Conservation (phyloP, 768 basidiomycete genomes). For the Rhizopogon rudus region DNA sequence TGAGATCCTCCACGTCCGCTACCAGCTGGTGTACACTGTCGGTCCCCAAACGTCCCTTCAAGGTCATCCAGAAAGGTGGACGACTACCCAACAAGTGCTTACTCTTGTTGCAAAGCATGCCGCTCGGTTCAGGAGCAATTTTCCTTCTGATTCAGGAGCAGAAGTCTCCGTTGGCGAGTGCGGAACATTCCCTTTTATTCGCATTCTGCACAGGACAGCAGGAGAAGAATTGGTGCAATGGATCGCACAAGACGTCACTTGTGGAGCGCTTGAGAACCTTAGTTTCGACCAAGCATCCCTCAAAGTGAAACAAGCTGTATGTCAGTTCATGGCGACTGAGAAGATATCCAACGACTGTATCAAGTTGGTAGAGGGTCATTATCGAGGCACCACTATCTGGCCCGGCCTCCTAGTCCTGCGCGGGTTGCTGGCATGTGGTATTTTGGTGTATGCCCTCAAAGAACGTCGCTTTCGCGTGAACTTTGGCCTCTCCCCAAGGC, state of each 20-base stretch:
- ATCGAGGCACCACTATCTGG: conserved; percentile 9
- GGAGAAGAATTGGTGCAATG: conserved; percentile 8
- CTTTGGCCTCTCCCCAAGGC: too few relatives aligned
- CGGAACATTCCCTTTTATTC: conserved; percentile 20
- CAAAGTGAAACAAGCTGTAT: conserved; percentile 3
- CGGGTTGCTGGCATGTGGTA: conserved; percentile 24
- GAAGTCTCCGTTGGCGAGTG: conserved; percentile 11
- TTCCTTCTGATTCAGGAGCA: background rate
- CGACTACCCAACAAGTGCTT: too few relatives aligned
- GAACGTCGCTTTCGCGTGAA: too few relatives aligned
- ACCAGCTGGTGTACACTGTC: too few relatives aligned
- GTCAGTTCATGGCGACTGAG: conserved; percentile 17
- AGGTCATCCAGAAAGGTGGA: too few relatives aligned
- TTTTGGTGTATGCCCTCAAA: too few relatives aligned
- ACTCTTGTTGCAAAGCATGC: too few relatives aligned
- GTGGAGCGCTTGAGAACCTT: conserved; percentile 4
- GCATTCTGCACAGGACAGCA: conserved; percentile 11
- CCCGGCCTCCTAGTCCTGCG: conserved; percentile 26
- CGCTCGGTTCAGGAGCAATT: too few relatives aligned
- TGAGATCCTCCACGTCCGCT: too few relatives aligned
- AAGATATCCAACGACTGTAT: background rate
- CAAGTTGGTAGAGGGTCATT: background rate
- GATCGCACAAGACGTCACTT: conserved; percentile 12
- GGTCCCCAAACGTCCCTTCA: too few relatives aligned
- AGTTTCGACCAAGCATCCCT: too few relatives aligned